Evolutionary conservation across 2,329 filamentous ascomycete genomes (phyloP).

Genomic region (Ophiocordyceps camponoti-floridani): DNA sequence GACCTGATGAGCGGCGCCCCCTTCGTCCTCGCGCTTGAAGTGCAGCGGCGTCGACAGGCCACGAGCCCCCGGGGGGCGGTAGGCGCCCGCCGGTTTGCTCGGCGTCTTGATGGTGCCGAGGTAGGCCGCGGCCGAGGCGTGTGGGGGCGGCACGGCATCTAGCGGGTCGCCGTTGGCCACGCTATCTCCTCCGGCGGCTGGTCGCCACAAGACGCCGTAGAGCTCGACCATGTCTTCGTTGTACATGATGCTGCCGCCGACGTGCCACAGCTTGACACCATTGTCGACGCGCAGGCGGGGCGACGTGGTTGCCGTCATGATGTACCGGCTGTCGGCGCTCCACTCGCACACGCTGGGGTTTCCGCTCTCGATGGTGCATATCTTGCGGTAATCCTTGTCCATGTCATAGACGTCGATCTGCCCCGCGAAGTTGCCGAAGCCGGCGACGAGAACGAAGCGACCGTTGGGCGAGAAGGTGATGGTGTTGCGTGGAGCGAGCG

Average conservation of each 20-base stretch:
- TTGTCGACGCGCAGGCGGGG: conserved; percentile 93
- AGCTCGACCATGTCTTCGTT: conserved; percentile 88
- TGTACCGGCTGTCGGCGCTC: conserved; percentile 90
- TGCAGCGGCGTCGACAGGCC: conserved; percentile 77
- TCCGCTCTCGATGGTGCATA: conserved; percentile 84
- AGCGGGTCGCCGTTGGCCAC: conserved; percentile 59
- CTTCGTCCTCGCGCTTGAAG: conserved; percentile 96
- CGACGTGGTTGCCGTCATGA: conserved; percentile 94
- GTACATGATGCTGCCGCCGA: conserved; percentile 79
- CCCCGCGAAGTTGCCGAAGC: conserved; percentile 91
- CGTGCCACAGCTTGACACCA: conserved; percentile 88
- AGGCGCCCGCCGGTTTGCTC: conserved; percentile 92
- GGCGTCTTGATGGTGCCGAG: conserved; percentile 81
- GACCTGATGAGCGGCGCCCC: conserved; percentile 68
- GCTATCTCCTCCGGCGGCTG: conserved; percentile 43
- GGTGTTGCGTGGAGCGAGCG: conserved; percentile 79
- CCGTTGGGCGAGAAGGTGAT: conserved; percentile 89
- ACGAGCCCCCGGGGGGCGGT: conserved; percentile 83
- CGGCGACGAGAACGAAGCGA: conserved; percentile 82
- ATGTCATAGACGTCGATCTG: conserved; percentile 97
- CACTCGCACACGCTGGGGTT: conserved; percentile 95
- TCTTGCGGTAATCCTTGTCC: conserved; percentile 81
- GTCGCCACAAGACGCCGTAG: conserved; percentile 81
- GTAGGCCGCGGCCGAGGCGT: conserved; percentile 67
- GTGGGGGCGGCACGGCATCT: conserved; percentile 54